Evolutionary conservation across 257 asterid genomes (phyloP).

Genomic region (Agastache rugosa): DNA sequence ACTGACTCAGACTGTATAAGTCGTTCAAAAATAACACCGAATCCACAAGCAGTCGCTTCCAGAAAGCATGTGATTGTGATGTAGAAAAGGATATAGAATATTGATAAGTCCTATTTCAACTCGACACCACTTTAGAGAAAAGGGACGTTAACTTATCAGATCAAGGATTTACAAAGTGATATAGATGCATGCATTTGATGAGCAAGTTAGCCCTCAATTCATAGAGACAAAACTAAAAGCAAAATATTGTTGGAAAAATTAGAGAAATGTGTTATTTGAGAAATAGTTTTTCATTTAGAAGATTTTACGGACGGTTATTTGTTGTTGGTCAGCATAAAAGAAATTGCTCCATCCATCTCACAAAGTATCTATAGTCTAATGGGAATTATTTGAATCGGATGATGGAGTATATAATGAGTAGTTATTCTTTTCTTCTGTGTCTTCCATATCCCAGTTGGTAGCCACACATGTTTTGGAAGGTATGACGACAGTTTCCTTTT

Average conservation of each 20-base stretch:
- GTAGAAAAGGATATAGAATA: neutral
- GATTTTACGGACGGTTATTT: neutral
- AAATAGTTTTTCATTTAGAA: neutral
- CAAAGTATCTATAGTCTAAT: neutral
- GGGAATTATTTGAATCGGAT: neutral
- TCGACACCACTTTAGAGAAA: neutral
- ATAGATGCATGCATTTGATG: neutral
- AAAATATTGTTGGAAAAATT: neutral
- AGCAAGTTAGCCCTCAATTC: neutral
- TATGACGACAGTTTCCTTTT: neutral
- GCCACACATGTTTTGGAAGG: neutral
- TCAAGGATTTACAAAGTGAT: neutral
- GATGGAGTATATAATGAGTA: neutral
- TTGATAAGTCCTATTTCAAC: neutral
- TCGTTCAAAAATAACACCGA: neutral
- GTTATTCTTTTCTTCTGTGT: neutral
- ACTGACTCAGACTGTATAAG: neutral
- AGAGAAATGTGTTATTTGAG: neutral
- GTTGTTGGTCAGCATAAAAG: neutral
- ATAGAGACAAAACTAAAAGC: neutral
- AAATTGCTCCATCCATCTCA: neutral
- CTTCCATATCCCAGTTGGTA: neutral
- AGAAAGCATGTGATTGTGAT: neutral
- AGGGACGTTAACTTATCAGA: neutral
- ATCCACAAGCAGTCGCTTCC: conserved; percentile 7